A percentile compares a stretch with the other conserved stretches of the same genome.
Evolutionary conservation across 176 grass and related monocot genomes (phyloP).

Genomic region (Chloris gayana): DNA sequence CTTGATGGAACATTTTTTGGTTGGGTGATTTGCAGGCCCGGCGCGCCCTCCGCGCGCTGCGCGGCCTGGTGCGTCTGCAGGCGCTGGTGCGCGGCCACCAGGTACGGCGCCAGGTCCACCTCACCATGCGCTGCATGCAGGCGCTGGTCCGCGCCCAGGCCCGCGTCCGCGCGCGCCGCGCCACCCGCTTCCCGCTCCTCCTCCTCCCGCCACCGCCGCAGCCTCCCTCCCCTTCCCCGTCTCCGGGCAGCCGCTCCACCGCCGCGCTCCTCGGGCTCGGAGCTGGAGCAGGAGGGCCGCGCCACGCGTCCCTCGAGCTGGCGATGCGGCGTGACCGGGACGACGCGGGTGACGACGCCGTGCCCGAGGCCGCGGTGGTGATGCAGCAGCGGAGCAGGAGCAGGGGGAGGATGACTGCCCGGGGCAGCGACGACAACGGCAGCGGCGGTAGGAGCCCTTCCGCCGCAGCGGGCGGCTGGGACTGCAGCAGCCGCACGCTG

Average conservation of each 20-base stretch:
- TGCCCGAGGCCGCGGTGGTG: constrained; percentile 20
- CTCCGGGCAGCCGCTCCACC: neutral
- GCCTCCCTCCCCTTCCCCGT: neutral
- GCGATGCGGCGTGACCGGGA: neutral
- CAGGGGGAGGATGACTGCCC: neutral
- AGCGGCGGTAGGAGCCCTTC: constrained; percentile 28
- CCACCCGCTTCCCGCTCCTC: constrained; percentile 25
- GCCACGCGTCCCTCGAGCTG: neutral
- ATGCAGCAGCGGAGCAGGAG: constrained; percentile 8
- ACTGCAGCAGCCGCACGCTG: constrained; percentile 55
- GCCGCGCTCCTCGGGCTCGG: neutral
- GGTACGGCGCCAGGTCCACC: constrained; percentile 75
- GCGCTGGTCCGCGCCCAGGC: constrained; percentile 78
- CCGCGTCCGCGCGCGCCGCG: constrained; percentile 62
- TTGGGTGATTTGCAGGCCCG: constrained; percentile 47
- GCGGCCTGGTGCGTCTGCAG: constrained; percentile 75
- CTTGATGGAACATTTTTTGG: no score
- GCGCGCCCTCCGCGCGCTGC: constrained; percentile 60
- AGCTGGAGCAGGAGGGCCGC: neutral
- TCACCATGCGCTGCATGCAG: constrained; percentile 86
- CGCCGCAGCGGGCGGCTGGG: constrained; percentile 35
- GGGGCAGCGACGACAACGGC: neutral
- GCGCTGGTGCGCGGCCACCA: constrained; percentile 81
- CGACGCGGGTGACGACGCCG: neutral
- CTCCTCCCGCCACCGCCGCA: neutral